Conservation (phyloP, 2,329 filamentous ascomycete species). For the Diaporthe capsici region DNA sequence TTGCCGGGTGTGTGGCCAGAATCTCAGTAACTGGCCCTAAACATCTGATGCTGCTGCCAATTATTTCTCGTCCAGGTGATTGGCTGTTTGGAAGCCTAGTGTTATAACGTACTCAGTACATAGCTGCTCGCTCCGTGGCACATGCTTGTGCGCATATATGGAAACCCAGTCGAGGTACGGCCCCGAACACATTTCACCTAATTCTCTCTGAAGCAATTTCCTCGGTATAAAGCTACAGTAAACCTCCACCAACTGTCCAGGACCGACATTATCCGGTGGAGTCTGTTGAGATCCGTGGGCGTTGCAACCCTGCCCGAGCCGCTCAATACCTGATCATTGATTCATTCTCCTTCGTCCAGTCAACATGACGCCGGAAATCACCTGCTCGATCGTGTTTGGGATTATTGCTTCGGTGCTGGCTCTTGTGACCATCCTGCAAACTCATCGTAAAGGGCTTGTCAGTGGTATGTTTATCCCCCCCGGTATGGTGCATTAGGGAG, state of each 20-base stretch:
- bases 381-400: background rate
- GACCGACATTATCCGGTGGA: background rate
- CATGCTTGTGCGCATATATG: too few relatives aligned
- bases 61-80: too few relatives aligned
- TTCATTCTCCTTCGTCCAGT: too few relatives aligned
- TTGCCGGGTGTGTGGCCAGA: too few relatives aligned
- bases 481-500: fast-evolving
- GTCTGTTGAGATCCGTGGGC: background rate
- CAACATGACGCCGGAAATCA: background rate
- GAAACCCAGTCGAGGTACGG: too few relatives aligned
- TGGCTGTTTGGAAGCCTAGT: too few relatives aligned
- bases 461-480: background rate
- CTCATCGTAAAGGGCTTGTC: background rate
- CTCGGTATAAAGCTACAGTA: background rate
- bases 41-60: too few relatives aligned
- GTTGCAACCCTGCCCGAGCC: fast-evolving
- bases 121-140: too few relatives aligned
- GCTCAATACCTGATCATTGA: background rate
- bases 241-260: background rate
- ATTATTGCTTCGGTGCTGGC: background rate
- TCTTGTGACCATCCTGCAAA: background rate
- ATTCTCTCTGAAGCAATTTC: background rate
- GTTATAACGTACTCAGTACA: too few relatives aligned
- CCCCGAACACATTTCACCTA: background rate
- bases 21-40: too few relatives aligned